Evolutionary conservation across 805 yeast genomes (phyloP).

Genomic region (Starmerella roubikii): DNA sequence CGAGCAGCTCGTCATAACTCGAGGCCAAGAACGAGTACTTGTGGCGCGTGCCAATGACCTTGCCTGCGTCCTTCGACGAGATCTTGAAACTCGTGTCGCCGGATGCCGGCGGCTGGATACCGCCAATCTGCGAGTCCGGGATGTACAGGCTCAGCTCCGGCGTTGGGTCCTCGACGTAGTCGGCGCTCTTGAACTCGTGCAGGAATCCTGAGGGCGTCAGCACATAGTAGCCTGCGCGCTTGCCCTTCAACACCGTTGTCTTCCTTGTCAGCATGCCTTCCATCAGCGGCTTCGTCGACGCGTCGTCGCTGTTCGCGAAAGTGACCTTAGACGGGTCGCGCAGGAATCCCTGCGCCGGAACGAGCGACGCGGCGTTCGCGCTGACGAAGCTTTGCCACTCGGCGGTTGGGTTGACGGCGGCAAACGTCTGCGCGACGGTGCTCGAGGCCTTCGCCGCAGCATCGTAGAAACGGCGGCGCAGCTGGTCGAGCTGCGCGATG

Average conservation of each 20-base stretch:
- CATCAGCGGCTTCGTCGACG: slow-evolving; percentile 33
- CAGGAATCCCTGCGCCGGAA: slow-evolving; percentile 27
- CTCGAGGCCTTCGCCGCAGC: slow-evolving; percentile 22
- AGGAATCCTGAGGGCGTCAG: slow-evolving; percentile 35
- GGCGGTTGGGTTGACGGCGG: slow-evolving; percentile 27
- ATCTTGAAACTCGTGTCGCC: slow-evolving; percentile 32
- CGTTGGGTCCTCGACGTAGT: slow-evolving; percentile 31
- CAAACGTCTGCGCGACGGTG: slow-evolving; percentile 25
- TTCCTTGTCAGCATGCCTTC: slow-evolving; percentile 37
- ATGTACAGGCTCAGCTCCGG: slow-evolving; percentile 36
- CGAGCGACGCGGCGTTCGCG: slow-evolving; percentile 25
- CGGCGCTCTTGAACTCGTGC: slow-evolving; percentile 33
- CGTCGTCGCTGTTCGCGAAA: slow-evolving; percentile 32
- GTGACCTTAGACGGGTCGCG: slow-evolving; percentile 28
- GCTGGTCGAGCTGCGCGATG: slow-evolving; percentile 24
- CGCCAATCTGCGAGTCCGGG: slow-evolving; percentile 35
- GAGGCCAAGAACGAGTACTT: slow-evolving; percentile 33
- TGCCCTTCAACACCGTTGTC: slow-evolving; percentile 32
- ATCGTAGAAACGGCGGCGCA: slow-evolving; percentile 24
- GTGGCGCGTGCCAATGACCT: slow-evolving; percentile 25
- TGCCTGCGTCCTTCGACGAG: slow-evolving; percentile 32
- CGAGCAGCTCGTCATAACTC: slow-evolving; percentile 33
- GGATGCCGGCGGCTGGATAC: slow-evolving; percentile 21
- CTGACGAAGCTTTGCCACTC: slow-evolving; percentile 35
- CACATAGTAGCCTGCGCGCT: slow-evolving; percentile 34